These are phyloP conservation scores for Pichia terricola DNA, from an alignment of 1,139 yeast species.

Conservation along the genomic window DNA sequence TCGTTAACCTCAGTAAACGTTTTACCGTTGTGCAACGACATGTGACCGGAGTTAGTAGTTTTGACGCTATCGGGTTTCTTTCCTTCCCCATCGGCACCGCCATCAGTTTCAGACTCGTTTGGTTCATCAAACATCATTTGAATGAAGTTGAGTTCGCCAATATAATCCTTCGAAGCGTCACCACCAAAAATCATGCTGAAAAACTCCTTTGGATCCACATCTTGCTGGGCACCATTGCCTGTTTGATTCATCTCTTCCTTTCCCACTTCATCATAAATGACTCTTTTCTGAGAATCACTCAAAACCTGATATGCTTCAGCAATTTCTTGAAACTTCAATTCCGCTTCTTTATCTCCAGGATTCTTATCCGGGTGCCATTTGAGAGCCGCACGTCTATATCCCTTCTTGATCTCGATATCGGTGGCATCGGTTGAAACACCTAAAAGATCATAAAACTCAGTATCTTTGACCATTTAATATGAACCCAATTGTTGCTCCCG, in stretches of 20 bases:
- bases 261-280: conserved; percentile 76
- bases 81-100: conserved; percentile 8
- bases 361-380: conserved; percentile 92
- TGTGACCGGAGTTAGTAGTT: conserved; percentile 2
- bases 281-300: conserved; percentile 63
- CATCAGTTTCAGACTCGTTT: conserved; percentile 14
- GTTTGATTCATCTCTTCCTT: conserved; percentile 44
- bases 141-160: conserved; percentile 61
- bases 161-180: conserved; percentile 78
- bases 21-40: conserved; percentile 9
- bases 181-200: conserved; percentile 90
- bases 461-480: conserved; percentile 75
- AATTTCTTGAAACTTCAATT: conserved; percentile 41
- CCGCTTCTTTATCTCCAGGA: conserved; percentile 79
- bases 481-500: too few species aligned
- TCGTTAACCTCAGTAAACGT: conserved; percentile 10
- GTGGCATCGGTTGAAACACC: conserved; percentile 65
- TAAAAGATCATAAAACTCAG: conserved; percentile 76
- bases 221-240: conserved; percentile 45
- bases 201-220: conserved; percentile 80
- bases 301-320: conserved; percentile 80
- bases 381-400: conserved; percentile 85
- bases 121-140: conserved; percentile 45
- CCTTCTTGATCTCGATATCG: conserved; percentile 78
- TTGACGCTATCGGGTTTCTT: background rate